Evolutionary conservation across 257 asterid species (phyloP), one percentile per base, ranked within the genome.

Genomic region (Perilla frutescens): DNA sequence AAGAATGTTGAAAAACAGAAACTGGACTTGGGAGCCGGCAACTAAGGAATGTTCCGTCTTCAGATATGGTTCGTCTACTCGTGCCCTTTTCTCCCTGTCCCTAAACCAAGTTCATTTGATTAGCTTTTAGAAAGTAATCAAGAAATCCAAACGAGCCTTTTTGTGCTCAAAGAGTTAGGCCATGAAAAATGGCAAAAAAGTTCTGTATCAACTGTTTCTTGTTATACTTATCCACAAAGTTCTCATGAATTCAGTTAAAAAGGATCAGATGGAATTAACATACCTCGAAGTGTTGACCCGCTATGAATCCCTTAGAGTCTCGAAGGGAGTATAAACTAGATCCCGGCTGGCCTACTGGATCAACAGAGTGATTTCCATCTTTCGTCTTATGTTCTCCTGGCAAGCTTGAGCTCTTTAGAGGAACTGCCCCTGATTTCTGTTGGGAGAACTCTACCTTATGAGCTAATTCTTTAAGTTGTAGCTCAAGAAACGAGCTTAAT

Each of bases 401-500:
- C 74, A 70, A 62, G 49, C 73, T 77, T 12, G 83, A 80, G 62
- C 78, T 68, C 15, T 70, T 68, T 15, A 59, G 77, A 72, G 77
- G 79, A 26, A 50, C 73, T 26, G 62, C 50, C 36, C 65, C 81
- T 41, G 80, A 56, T 70, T 75, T 87, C 45, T 76, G 83, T 48
- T 70, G 70, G 12, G 97, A 84, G 62, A 84, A 77, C 72, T 91
- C 96, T 8, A 84, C 87, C 72, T 73, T 85, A 50, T 43, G 84
- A 69, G 94, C 83, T 77, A 91, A 77, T 78, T 91, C 97, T 76
- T 84, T 78, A 36, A 91, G 86, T 75, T 91, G 91, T 72, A 85
- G 89, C 84, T 91, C 99, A 75, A 94, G 81, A 73, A 87, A 89
- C 51, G 83, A 55, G 80, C 90, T 90, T 61, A 94, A 81, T 4